Base-by-base conservation (phyloP, 202 grass and related monocot genomes). In the Panicum virgatum region DNA sequence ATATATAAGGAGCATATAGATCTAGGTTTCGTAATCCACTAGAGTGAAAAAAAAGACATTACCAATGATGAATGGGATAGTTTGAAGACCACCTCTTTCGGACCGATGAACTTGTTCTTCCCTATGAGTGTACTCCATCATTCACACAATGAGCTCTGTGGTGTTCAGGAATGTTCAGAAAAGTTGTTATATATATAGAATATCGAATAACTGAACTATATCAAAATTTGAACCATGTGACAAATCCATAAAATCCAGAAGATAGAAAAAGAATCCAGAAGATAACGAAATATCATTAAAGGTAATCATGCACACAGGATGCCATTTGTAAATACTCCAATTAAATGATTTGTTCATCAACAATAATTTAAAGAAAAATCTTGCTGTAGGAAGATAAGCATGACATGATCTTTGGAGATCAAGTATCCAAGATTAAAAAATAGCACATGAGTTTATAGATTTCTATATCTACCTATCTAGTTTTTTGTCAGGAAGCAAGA, bases 11-110 rank as follows among this genome's bases (percentile, higher is more conserved):
- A 48, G 16, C 22, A 57, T 23, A 14, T 26, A 46, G 5, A 8
- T 62, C 8, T 5, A 43, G 22, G 10, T 14, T 62, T 32, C n/a
- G 0, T 18, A 61, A 45, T 27, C 8, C 3, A 44, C 27, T 12
- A 45, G 15, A 45, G 25, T 16, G 19, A n/a, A n/a, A n/a, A 23
- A 64, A 48, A 23, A n/a, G 11, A 11, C 13, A 23, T 62, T 52
- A 79, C 76, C 12, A 0, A 79, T 66, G 19, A 79, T 79, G 9
- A 79, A 29, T 3, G 76, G 61, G 12, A 79, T 51, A 29, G 61
- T 50, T 18, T 3, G 61, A 39, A 66, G 76, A 66, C 76, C 76
- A 0, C 76, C 60, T 18, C 34, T 78, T 51, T 19, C 38, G 1
- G 59, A 51, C 3, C 23, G 1, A 16, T 51, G 3, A 30, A 20